Evolutionary conservation across 169 alveolate species (phyloP), one percentile per base, ranked within the genome.

Genomic region (Eimeria sp.): DNA sequence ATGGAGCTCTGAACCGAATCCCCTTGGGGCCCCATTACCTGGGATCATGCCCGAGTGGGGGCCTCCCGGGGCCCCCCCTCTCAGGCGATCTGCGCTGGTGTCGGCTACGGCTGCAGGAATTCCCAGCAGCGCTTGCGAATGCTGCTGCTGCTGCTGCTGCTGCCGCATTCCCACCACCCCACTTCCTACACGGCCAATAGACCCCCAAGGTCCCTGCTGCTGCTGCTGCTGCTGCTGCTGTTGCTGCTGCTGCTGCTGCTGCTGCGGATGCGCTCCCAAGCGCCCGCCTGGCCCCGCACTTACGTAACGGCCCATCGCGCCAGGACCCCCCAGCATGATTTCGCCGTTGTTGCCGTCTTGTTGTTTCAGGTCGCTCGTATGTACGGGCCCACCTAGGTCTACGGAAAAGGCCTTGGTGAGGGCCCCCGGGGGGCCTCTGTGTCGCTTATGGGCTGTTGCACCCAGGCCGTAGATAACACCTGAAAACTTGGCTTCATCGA

Each of bases 391-490:
- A 20, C 70, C 75, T 30, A 57, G 13, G 54, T 49, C 75, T 22
- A 30, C 45, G 13, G 95, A 51, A 40, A 40, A 73, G 57, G 58
- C 30, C 40, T 45, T 45, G 16, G 72, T 47, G 87, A 49, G 65
- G 34, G 93, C 63, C 61, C 86, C 95, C 0, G 94, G 80, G 73
- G 87, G 54, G 54, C 72, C 84, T 40, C 65, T 88, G 54, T 67
- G 65, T 40, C 58, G 49, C 47, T 25, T 65, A 47, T 83, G 91
- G 22, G 72, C 72, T 13, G 98, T 94, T 82, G 98, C 94, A 16
- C 99, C 99, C 80, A 98, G 95, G 9, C 99, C 99, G 87, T 98
- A 98, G 92, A 98, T 98, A 70, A 98, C 97, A 13, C 99, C 99
- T 25, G 97, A 97, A 89, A 96, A 98, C 89, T 97, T 97, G 54